phyloP scores from a whole-genome alignment of 768 basidiomycete species.

The Asterophora parasitica region DNA sequence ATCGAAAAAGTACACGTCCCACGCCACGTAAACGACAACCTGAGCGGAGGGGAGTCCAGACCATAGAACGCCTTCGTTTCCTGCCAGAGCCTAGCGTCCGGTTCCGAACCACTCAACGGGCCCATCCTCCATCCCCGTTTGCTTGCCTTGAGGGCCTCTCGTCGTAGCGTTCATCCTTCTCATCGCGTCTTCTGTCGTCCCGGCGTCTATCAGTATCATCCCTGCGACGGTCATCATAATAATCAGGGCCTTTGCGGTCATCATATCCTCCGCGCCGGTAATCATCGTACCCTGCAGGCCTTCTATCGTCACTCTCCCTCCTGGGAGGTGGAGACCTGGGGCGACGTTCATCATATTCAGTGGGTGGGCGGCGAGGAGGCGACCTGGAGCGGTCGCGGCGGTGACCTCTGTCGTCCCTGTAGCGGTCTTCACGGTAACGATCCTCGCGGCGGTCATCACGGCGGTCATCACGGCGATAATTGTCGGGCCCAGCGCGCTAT shows the following conservation, averaged over 20 bases:
- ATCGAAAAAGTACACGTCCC: conserved; percentile 46
- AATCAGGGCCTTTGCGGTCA: conserved; percentile 80
- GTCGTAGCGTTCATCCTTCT: conserved; percentile 78
- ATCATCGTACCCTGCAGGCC: conserved; percentile 92
- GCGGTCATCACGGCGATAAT: conserved; percentile 64
- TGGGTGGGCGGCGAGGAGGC: conserved; percentile 55
- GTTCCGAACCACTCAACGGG: conserved; percentile 52
- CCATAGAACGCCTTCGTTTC: conserved; percentile 34
- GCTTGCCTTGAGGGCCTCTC: conserved; percentile 68
- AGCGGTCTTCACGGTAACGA: conserved; percentile 56
- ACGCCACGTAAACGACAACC: conserved; percentile 52
- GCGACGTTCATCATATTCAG: conserved; percentile 72
- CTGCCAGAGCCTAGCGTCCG: conserved; percentile 30
- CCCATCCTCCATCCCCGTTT: conserved; percentile 77
- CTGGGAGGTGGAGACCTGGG: conserved; percentile 75
- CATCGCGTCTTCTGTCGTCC: conserved; percentile 78
- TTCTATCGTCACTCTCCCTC: conserved; percentile 81
- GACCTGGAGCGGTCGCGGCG: conserved; percentile 84
- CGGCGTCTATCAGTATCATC: conserved; percentile 66
- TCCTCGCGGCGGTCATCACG: conserved; percentile 50
- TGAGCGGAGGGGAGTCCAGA: conserved; percentile 41
- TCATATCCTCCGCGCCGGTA: conserved; percentile 79
- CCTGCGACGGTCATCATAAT: conserved; percentile 85
- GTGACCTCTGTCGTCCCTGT: conserved; percentile 48
- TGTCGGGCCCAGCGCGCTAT: conserved; percentile 67